A percentile compares a stretch with the other conserved stretches of the same genome.
Evolutionary conservation across 148 eudicot species (phyloP).

Genomic region (Simmondsia chinensis): DNA sequence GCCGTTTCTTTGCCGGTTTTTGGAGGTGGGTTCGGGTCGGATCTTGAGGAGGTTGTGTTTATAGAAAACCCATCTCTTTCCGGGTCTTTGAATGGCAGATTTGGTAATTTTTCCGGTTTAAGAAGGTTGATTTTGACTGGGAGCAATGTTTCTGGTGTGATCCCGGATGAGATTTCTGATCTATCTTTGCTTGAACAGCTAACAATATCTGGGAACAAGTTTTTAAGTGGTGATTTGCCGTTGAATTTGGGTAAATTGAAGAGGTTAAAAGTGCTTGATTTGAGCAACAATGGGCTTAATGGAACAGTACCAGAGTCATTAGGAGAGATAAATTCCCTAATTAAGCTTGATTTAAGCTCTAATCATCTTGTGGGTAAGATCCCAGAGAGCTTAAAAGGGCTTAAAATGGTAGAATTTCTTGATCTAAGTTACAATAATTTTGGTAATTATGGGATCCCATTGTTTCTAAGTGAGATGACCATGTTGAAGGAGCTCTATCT

Average conservation of each 20-base stretch:
- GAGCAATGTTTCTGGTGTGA: constrained; percentile 35
- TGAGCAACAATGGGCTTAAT: constrained; percentile 40
- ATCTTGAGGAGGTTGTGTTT: constrained; percentile 59
- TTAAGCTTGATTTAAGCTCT: constrained; percentile 57
- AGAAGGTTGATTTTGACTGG: constrained; percentile 61
- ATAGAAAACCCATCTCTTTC: constrained; percentile 50
- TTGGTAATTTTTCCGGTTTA: constrained; percentile 25
- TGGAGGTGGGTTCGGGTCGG: constrained; percentile 6
- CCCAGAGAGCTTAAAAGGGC: constrained; percentile 36
- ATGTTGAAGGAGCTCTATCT: constrained; percentile 48
- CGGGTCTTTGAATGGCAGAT: constrained; percentile 30
- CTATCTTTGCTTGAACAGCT: constrained; percentile 40
- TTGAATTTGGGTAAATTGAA: constrained; percentile 20
- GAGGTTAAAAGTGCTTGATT: constrained; percentile 51
- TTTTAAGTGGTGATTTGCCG: constrained; percentile 23
- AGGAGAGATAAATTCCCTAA: constrained; percentile 23
- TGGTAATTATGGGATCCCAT: constrained; percentile 51
- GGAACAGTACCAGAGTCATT: constrained; percentile 47
- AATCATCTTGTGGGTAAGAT: constrained; percentile 44
- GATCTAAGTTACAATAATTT: constrained; percentile 59
- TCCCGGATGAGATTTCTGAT: constrained; percentile 40
- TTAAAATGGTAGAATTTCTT: constrained; percentile 45
- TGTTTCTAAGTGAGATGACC: constrained; percentile 41
- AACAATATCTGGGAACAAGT: constrained; percentile 41
- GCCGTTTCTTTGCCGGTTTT: constrained; percentile 27